phyloP scores from a whole-genome alignment of 75 land plant species.

The Pseudotsuga menziesii region DNA sequence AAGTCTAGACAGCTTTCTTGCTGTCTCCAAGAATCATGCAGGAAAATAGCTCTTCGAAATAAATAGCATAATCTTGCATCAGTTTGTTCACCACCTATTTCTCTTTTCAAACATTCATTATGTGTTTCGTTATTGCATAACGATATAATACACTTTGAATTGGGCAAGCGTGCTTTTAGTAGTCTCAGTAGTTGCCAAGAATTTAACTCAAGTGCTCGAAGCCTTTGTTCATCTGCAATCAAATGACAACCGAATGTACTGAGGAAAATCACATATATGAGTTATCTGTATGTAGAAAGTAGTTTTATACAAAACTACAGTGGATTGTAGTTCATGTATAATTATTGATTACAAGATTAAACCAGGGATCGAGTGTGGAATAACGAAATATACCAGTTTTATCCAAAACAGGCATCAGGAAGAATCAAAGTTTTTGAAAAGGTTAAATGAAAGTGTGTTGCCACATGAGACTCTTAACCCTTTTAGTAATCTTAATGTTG shows the following conservation, averaged over 20 bases:
- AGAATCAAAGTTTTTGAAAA: not conserved
- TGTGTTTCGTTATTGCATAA: slow-evolving; percentile 13
- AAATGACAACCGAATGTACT: slow-evolving; percentile 3
- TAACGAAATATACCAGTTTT: not conserved
- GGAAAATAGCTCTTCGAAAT: slow-evolving; percentile 38
- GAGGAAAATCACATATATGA: not conserved
- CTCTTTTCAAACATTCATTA: slow-evolving; percentile 4
- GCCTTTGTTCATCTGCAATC: slow-evolving; percentile 61
- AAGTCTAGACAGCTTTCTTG: slow-evolving; percentile 4
- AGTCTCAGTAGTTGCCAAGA: slow-evolving; percentile 81
- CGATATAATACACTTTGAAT: slow-evolving; percentile 37
- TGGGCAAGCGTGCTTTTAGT: slow-evolving; percentile 54
- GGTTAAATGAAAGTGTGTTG: not conserved
- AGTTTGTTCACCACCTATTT: slow-evolving; percentile 14
- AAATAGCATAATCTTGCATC: slow-evolving; percentile 41
- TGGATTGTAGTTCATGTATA: not conserved
- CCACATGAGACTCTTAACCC: not conserved
- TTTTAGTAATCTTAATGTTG: no score
- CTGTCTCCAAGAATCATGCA: slow-evolving; percentile 52
- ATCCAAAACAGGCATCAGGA: not conserved
- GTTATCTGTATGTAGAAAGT: not conserved
- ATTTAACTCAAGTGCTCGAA: slow-evolving; percentile 78
- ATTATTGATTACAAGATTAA: not conserved
- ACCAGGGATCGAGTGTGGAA: not conserved
- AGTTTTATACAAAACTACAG: not conserved